phyloP scores from a whole-genome alignment of 805 yeast genomes.

The Clavispora asparagi region DNA sequence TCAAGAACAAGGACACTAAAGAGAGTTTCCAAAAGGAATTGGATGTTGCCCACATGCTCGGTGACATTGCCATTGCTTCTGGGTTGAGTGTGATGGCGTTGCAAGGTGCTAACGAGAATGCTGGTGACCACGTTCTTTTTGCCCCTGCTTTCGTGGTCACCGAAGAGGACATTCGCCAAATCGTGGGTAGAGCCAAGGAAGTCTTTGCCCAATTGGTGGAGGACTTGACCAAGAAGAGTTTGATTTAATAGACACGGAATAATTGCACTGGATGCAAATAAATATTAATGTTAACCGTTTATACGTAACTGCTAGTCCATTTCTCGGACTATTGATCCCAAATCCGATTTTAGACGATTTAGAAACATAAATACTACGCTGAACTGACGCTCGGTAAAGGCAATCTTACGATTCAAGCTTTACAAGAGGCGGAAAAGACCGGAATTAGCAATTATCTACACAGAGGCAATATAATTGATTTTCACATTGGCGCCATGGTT shows the following conservation, averaged over 20 bases:
- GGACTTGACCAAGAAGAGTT: constrained; percentile 10
- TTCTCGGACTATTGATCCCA: neutral
- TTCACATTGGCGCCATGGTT: no score
- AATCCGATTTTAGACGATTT: no score
- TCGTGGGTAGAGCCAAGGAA: constrained; percentile 30
- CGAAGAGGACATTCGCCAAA: constrained; percentile 36
- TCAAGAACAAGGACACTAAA: constrained; percentile 45
- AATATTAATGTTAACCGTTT: neutral
- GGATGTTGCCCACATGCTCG: constrained; percentile 31
- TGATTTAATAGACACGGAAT: neutral
- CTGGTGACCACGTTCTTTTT: constrained; percentile 40
- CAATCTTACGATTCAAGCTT: no score
- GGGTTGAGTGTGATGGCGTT: constrained; percentile 45
- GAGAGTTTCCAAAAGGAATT: constrained; percentile 38
- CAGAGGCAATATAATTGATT: no score
- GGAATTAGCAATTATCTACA: no score
- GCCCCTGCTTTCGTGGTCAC: constrained; percentile 43
- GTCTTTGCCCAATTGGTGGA: constrained; percentile 32
- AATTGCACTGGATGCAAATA: constrained; percentile 18
- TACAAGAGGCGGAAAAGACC: no score
- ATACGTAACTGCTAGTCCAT: neutral
- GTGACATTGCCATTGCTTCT: constrained; percentile 28
- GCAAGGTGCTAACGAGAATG: constrained; percentile 36
- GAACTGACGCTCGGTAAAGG: no score
- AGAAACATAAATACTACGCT: no score